These are phyloP conservation scores for Elymus sibiricus DNA, from an alignment of 176 grass and related monocot species.

Conservation along the genomic window DNA sequence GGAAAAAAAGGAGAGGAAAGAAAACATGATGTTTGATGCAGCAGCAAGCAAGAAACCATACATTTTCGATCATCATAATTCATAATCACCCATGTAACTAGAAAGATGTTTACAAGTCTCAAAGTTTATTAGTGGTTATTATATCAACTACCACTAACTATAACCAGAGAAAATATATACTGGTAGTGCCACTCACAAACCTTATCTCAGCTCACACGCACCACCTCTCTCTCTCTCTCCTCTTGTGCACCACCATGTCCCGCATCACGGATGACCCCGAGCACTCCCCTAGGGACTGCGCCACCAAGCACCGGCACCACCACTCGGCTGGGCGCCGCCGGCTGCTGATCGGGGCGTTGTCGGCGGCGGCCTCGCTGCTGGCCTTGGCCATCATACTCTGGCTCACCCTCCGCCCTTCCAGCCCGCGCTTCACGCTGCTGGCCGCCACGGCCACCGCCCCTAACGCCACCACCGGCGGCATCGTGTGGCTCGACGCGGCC, in stretches of 20 bases:
- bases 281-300: slow-evolving; percentile 34
- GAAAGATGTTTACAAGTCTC: neutral
- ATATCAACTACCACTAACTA: neutral
- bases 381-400: slow-evolving; percentile 55
- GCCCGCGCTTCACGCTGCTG: slow-evolving; percentile 53
- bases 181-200: neutral
- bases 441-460: slow-evolving; percentile 15
- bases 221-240: neutral
- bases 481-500: slow-evolving; percentile 40
- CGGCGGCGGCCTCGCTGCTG: slow-evolving; percentile 33
- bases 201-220: neutral
- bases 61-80: neutral
- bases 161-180: neutral
- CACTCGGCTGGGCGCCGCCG: neutral
- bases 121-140: neutral
- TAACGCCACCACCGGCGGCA: neutral
- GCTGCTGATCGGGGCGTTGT: slow-evolving; percentile 17
- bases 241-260: slow-evolving; percentile 13
- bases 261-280: slow-evolving; percentile 38
- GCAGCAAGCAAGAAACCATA: neutral
- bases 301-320: slow-evolving; percentile 6
- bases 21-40: neutral
- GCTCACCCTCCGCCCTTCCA: slow-evolving; percentile 59
- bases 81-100: neutral
- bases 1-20: neutral